A percentile compares a stretch with the other conserved stretches of the same genome.
phyloP scores from a whole-genome alignment of 1,284 basidiomycete genomes.

The Irpex sp. region DNA sequence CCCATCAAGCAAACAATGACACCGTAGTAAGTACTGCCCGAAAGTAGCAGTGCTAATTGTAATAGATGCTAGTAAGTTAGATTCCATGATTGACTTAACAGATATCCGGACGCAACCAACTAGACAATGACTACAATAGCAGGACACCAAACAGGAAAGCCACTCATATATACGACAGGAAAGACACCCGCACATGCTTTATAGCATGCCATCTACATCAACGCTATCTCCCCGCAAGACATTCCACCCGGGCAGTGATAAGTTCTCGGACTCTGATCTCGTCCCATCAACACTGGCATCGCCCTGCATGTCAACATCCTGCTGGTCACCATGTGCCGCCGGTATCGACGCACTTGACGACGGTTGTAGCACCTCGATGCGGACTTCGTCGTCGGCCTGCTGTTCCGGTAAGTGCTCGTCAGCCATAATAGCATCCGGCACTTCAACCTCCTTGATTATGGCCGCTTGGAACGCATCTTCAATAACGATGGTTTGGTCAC shows the following conservation, averaged over 20 bases:
- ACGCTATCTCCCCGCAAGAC: background rate
- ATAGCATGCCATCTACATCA: background rate
- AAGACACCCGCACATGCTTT: too few species aligned
- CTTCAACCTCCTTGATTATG: background rate
- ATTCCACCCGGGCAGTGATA: background rate
- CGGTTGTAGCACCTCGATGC: background rate
- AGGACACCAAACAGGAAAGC: background rate
- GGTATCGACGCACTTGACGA: background rate
- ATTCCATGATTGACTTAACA: background rate
- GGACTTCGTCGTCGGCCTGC: background rate
- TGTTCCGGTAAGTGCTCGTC: background rate
- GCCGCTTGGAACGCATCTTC: background rate
- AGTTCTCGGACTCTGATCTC: background rate
- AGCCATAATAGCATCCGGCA: background rate
- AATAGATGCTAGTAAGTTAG: background rate
- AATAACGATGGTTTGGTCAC: background rate
- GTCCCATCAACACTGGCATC: background rate
- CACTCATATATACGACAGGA: background rate
- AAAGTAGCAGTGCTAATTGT: background rate
- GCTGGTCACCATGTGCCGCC: background rate
- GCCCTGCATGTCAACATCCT: background rate
- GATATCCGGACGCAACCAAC: background rate
- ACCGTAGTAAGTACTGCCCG: background rate
- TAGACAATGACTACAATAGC: background rate
- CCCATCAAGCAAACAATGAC: background rate